A percentile compares a stretch with the other conserved stretches of the same genome.
These are phyloP conservation scores for Jamesozyma gamospora DNA, from an alignment of 805 yeast genomes.

Conservation along the genomic window DNA sequence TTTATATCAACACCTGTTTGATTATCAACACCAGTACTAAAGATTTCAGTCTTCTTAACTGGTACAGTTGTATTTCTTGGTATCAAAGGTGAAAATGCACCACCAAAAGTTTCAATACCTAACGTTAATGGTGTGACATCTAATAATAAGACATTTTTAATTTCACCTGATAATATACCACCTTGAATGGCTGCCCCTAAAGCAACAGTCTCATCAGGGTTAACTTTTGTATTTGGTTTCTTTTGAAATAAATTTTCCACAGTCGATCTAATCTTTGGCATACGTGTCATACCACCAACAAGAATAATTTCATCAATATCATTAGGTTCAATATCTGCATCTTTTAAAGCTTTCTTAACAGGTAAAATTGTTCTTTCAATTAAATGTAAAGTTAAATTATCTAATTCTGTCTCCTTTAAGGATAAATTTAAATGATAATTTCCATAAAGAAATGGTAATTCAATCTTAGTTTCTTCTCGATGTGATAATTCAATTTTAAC, in stretches of 20 bases:
- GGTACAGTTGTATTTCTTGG: conserved; percentile 75
- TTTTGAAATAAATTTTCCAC: conserved; percentile 52
- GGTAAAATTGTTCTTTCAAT: conserved; percentile 63
- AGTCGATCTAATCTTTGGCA: conserved; percentile 65
- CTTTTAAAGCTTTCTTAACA: conserved; percentile 62
- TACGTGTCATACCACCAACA: conserved; percentile 87
- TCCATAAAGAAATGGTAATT: conserved; percentile 58
- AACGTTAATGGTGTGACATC: conserved; percentile 78
- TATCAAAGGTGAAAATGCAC: conserved; percentile 68
- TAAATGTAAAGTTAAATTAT: conserved; percentile 53
- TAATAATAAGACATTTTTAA: conserved; percentile 62
- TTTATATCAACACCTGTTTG: conserved; percentile 76
- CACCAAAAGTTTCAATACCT: conserved; percentile 81
- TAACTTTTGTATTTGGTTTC: conserved; percentile 61
- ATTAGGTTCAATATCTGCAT: conserved; percentile 54
- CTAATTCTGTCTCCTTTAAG: conserved; percentile 59
- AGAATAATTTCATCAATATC: conserved; percentile 67
- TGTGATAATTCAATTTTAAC: conserved; percentile 69
- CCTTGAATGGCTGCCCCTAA: conserved; percentile 88
- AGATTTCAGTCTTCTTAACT: conserved; percentile 59
- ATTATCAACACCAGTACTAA: conserved; percentile 76
- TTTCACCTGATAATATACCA: conserved; percentile 75
- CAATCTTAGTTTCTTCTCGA: conserved; percentile 48
- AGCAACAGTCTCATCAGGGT: conserved; percentile 92
- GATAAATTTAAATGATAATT: conserved; percentile 50